These are phyloP conservation scores for Celoporthe dispersa DNA, from an alignment of 2,329 filamentous ascomycete species.

Conservation along the genomic window DNA sequence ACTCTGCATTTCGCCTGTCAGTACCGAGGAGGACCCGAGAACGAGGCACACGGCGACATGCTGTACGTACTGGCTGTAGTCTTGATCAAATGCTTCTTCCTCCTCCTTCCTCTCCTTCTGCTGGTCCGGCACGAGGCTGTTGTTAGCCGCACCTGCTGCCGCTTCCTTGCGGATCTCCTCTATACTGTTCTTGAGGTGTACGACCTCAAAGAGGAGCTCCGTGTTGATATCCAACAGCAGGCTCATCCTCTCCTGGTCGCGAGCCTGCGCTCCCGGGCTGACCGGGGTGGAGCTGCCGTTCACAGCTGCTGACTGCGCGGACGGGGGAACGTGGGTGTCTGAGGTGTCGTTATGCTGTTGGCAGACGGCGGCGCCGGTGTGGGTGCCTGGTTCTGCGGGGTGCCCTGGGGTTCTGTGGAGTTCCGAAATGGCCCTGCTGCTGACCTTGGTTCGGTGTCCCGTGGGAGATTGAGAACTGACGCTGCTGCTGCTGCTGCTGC, in stretches of 20 bases:
- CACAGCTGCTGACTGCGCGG: constrained; percentile 44
- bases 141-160: constrained; percentile 26
- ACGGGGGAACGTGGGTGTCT: constrained; percentile 60
- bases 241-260: constrained; percentile 62
- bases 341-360: constrained; percentile 53
- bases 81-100: constrained; percentile 54
- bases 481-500: no score
- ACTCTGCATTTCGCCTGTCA: constrained; percentile 21
- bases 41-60: neutral
- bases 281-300: constrained; percentile 53
- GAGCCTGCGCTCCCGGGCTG: constrained; percentile 56
- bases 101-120: constrained; percentile 54
- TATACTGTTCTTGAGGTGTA: constrained; percentile 60
- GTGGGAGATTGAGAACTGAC: no score
- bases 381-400: constrained; percentile 40
- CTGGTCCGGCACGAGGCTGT: constrained; percentile 41
- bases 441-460: no score
- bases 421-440: constrained; percentile 37
- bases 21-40: neutral
- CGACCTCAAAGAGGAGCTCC: constrained; percentile 71
- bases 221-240: constrained; percentile 77
- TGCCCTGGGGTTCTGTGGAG: constrained; percentile 39
- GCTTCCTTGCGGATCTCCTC: constrained; percentile 56
- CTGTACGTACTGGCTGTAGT: constrained; percentile 58
- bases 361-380: constrained; percentile 40